Base-by-base conservation (phyloP, 1,284 basidiomycete genomes). In the Sanghuangporus sanghuang region DNA sequence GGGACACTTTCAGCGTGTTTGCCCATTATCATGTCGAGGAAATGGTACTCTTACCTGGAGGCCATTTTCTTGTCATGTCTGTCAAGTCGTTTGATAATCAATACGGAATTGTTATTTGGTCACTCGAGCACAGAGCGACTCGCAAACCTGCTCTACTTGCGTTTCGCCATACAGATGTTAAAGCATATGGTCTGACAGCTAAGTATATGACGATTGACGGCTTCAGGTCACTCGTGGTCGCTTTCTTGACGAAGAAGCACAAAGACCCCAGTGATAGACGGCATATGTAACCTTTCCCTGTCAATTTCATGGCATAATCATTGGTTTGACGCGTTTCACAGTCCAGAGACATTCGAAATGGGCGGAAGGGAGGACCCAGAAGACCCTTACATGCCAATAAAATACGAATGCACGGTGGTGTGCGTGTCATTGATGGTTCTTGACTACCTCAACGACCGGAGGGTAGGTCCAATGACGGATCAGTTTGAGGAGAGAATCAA, bases 1-100 rank as follows among this genome's bases (percentile, higher is more conserved):
- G 49, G 35, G 16, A 32, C 16, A 49, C 8, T 14, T 59, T 35
- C 42, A 46, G 52, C 12, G 39, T 27, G 18, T 48, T 52, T 6
- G 70, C 80, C 0, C 75, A 79, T 61, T 75, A 82, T 62, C 72
- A 77, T 57, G 75, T 88, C 35, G 76, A 82, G 46, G 83, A 85
- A 38, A 82, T 90, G 78, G 78, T 78, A 38, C 70, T 88, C 27
- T 78, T 90, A 6, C 85, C 89, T 3, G 89, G 89, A 1, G 87
- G 89, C 23, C 85, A 87, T 67, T 87, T 86, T 66, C 77, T 90
- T 63, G 74, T 89, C 36, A 85, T 84, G 0, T 87, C 85, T 5
- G 80, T 84, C 7, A 78, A 76, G 64, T 82, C 85, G 68, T 66
- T 67, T 1, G 69, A 68, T 3, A 75, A 74, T 44, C 75, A 77